Percentiles rank a stretch among this genome's conserved stretches.
Evolutionary conservation across 257 asterid genomes (phyloP).

Genomic region (Gentiana macrophylla): DNA sequence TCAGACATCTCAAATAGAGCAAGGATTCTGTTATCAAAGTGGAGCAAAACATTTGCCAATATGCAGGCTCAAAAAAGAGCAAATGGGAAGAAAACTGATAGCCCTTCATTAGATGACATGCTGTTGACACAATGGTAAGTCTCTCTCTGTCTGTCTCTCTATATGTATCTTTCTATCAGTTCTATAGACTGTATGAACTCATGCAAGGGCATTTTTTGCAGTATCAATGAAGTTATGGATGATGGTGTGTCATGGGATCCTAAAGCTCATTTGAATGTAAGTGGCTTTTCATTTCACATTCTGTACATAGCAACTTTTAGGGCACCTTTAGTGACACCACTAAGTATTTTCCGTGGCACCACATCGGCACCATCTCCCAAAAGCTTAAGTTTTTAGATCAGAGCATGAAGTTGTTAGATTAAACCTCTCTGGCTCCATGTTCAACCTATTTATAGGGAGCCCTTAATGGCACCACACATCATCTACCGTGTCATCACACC

Average conservation of each 20-base stretch:
- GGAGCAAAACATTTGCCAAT: slow-evolving; percentile 76
- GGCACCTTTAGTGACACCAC: too few species aligned
- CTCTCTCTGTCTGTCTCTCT: slow-evolving; percentile 7
- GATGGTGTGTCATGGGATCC: slow-evolving; percentile 50
- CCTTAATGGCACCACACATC: too few species aligned
- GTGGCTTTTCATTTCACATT: background rate
- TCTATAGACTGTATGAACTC: background rate
- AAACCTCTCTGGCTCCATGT: too few species aligned
- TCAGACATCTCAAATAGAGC: slow-evolving; percentile 98
- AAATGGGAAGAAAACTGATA: slow-evolving; percentile 48
- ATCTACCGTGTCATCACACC: too few species aligned
- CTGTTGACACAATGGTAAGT: slow-evolving; percentile 84
- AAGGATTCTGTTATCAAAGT: slow-evolving; percentile 56
- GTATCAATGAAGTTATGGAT: slow-evolving; percentile 80
- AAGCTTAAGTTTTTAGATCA: too few species aligned
- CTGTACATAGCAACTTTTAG: slow-evolving; percentile 3
- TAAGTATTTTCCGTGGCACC: too few species aligned
- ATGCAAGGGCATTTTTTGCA: slow-evolving; percentile 27
- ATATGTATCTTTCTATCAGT: background rate
- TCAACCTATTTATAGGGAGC: too few species aligned
- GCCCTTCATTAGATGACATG: slow-evolving; percentile 66
- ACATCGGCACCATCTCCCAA: too few species aligned
- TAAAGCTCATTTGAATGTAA: slow-evolving; percentile 14
- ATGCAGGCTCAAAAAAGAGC: slow-evolving; percentile 48
- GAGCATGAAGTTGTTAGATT: too few species aligned